These are phyloP conservation scores for Ogataea dorogensis DNA, from an alignment of 805 yeast species.

Conservation along the genomic window DNA sequence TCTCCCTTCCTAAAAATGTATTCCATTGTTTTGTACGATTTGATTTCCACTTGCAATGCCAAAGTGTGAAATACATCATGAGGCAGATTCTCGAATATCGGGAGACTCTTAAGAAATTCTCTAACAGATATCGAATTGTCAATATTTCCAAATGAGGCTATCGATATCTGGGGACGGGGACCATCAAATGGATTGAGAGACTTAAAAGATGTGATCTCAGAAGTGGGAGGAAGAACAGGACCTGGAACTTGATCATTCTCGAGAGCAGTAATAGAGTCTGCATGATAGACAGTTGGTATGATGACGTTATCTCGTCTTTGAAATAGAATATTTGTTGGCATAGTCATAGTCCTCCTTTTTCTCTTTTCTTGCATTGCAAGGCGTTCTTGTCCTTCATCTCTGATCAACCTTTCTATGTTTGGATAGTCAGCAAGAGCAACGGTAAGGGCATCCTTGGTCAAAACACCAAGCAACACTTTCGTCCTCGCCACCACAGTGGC, in stretches of 20 bases:
- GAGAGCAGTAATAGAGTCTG: slow-evolving; percentile 31
- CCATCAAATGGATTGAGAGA: not conserved
- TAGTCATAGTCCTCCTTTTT: slow-evolving; percentile 41
- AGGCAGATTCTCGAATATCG: slow-evolving; percentile 59
- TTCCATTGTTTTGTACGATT: slow-evolving; percentile 53
- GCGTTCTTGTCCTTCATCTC: slow-evolving; percentile 80
- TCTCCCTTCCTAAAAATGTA: slow-evolving; percentile 60
- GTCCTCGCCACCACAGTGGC: slow-evolving; percentile 75
- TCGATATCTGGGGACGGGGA: not conserved
- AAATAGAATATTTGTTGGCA: slow-evolving; percentile 17
- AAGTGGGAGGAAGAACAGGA: slow-evolving; percentile 38
- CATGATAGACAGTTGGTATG: slow-evolving; percentile 2
- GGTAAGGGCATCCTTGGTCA: slow-evolving; percentile 62
- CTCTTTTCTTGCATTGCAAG: slow-evolving; percentile 68
- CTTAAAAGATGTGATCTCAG: slow-evolving; percentile 7
- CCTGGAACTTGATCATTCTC: slow-evolving; percentile 39
- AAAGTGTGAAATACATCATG: slow-evolving; percentile 58
- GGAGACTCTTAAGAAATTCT: slow-evolving; percentile 55
- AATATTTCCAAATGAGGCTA: slow-evolving; percentile 1
- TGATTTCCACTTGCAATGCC: slow-evolving; percentile 62
- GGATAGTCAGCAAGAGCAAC: slow-evolving; percentile 63
- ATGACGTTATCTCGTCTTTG: slow-evolving; percentile 10
- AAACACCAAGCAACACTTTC: slow-evolving; percentile 62
- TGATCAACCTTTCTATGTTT: slow-evolving; percentile 58
- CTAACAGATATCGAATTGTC: slow-evolving; percentile 55